phyloP scores from a whole-genome alignment of 768 basidiomycete genomes.

The Trichaptum fuscoviolaceum region DNA sequence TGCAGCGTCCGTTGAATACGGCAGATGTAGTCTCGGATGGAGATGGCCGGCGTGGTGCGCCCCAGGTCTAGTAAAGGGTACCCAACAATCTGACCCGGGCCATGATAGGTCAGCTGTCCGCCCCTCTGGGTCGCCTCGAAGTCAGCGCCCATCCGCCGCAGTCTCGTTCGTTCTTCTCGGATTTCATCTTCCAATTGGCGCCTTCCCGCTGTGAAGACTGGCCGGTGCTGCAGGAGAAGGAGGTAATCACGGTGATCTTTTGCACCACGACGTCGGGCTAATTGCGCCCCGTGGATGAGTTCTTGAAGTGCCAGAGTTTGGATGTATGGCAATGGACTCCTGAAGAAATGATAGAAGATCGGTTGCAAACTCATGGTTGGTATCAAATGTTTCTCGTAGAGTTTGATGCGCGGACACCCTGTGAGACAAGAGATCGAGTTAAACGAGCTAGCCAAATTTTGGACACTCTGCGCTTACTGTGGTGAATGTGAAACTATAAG shows the following conservation, averaged over 20 bases:
- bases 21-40: slow-evolving; percentile 81
- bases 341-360: slow-evolving; percentile 74
- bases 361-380: slow-evolving; percentile 32
- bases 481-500: too few species aligned
- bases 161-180: slow-evolving; percentile 52
- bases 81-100: slow-evolving; percentile 94
- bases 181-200: slow-evolving; percentile 66
- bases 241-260: slow-evolving; percentile 50
- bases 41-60: slow-evolving; percentile 65
- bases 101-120: slow-evolving; percentile 95
- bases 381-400: not conserved
- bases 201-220: slow-evolving; percentile 93
- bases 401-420: not conserved
- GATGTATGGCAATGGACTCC: slow-evolving; percentile 70
- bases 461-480: too few species aligned
- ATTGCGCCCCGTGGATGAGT: slow-evolving; percentile 60
- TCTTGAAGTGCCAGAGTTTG: slow-evolving; percentile 68
- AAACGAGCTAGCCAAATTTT: not conserved
- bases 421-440: not conserved
- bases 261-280: slow-evolving; percentile 39
- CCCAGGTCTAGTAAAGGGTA: slow-evolving; percentile 90
- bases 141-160: slow-evolving; percentile 81
- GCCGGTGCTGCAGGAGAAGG: slow-evolving; percentile 82
- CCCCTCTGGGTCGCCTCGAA: slow-evolving; percentile 80
- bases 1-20: slow-evolving; percentile 71